A percentile compares a stretch with the other conserved stretches of the same genome.
These are phyloP conservation scores for Pseudocercospora eumusae DNA, from an alignment of 2,329 filamentous ascomycete genomes.

Conservation along the genomic window DNA sequence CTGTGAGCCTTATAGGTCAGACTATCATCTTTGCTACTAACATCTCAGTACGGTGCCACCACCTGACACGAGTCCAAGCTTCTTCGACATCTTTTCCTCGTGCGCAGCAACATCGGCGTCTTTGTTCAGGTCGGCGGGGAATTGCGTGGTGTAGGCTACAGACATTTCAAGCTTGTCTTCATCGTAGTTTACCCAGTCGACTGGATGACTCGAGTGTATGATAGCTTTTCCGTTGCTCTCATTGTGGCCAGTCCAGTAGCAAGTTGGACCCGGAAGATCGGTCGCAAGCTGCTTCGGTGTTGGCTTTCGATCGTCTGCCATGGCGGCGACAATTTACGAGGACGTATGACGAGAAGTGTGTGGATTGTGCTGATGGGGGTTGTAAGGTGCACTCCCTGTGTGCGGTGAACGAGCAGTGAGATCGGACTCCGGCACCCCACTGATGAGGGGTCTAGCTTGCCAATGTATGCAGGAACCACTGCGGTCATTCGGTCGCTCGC, in stretches of 20 bases:
- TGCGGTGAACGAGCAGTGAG: neutral
- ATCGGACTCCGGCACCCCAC: conserved; percentile 7
- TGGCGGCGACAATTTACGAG: conserved; percentile 1
- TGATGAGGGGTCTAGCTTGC: conserved; percentile 12
- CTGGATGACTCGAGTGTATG: conserved; percentile 37
- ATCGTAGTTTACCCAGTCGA: conserved; percentile 41
- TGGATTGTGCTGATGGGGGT: neutral
- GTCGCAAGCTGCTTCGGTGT: conserved; percentile 36
- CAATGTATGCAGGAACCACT: neutral
- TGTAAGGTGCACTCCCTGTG: neutral
- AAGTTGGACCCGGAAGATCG: conserved; percentile 37
- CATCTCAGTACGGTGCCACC: conserved; percentile 51
- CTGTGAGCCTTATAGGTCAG: no score
- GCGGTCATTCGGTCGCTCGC: neutral
- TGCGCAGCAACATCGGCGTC: conserved; percentile 54
- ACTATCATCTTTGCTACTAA: no score
- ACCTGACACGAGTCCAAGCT: conserved; percentile 55
- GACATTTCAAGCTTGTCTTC: conserved; percentile 52
- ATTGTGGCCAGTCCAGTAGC: conserved; percentile 41
- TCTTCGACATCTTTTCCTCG: conserved; percentile 44
- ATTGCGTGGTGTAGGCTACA: conserved; percentile 55
- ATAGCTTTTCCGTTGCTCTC: conserved; percentile 38
- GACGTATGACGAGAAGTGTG: neutral
- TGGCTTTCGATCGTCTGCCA: conserved; percentile 30
- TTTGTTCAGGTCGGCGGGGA: conserved; percentile 51